Base-by-base conservation (phyloP, 176 grass and related monocot genomes). In the Rhynchospora pubera region DNA sequence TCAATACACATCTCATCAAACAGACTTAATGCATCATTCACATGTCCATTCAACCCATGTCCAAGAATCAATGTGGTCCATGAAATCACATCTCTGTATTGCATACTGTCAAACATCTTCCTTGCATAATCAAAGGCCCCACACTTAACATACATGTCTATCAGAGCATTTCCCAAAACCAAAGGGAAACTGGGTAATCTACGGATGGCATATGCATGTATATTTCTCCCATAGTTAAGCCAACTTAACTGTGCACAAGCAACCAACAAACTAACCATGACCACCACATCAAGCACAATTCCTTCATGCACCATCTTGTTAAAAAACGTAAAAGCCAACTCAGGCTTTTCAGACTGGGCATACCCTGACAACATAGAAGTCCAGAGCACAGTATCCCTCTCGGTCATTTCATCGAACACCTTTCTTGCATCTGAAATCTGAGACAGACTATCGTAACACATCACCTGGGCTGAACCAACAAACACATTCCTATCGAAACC, bases 71-170 rank as follows among this genome's bases (percentile, higher is more conserved):
- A 84, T 0, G 88, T 81, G 10, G 83, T 97, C 91, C 91, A 97
- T 3, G 93, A 97, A 65, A 97, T 91, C n/a, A 97, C 89, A 86
- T 93, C 89, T 63, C 80, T 84, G 15, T 42, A 80, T 13, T n/a
- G 80, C 87, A 97, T 89, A 57, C 39, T 14, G 1, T 43, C 45
- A 23, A 97, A 97, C 12, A 87, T 74, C 59, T 78, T 87, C 55
- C 85, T 78, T 1, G 93, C 93, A 12, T 66, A 91, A 1, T 56
- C 85, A 81, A 93, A 89, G 24, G 88, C 88, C 3, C 90, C 93
- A 2, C 90, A 93, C 74, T 97, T 97, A 19, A 91, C 87, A 19
- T 97, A 93, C 88, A 86, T 91, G 81, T 97, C 93, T 9, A 91
- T 73, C 1, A 97, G 87, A 0, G 89, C 91, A 65, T 97, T 97